A percentile compares a stretch with the other conserved stretches of the same genome.
These are phyloP conservation scores for Fagus crenata DNA, from an alignment of 306 rosid genomes.

Conservation along the genomic window DNA sequence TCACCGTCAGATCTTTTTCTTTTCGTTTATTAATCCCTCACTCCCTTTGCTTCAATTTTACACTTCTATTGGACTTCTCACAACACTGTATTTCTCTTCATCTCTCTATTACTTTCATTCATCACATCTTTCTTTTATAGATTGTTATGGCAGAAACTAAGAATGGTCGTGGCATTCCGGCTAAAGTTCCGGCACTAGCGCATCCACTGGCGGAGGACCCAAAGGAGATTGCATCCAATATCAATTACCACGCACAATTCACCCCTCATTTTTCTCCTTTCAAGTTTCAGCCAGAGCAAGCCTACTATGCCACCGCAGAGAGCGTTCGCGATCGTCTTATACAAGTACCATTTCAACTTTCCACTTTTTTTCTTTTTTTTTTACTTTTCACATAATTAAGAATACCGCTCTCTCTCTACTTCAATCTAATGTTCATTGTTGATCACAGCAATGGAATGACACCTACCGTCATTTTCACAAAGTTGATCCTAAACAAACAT, in stretches of 20 bases:
- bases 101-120: background rate
- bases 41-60: slow-evolving; percentile 26
- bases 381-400: no score
- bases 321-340: slow-evolving; percentile 97
- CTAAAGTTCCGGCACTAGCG: slow-evolving; percentile 68
- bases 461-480: slow-evolving; percentile 84
- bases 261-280: slow-evolving; percentile 89
- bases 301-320: slow-evolving; percentile 87
- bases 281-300: slow-evolving; percentile 88
- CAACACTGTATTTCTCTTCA: background rate
- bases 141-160: slow-evolving; percentile 52
- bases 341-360: slow-evolving; percentile 38
- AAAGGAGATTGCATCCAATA: slow-evolving; percentile 75
- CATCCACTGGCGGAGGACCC: slow-evolving; percentile 77
- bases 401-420: no score
- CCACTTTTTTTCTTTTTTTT: no score
- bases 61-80: slow-evolving; percentile 14
- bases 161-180: slow-evolving; percentile 25
- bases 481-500: slow-evolving; percentile 96
- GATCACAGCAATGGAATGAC: slow-evolving; percentile 90
- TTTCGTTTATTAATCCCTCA: slow-evolving; percentile 8
- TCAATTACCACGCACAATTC: slow-evolving; percentile 83
- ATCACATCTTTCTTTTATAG: slow-evolving; percentile 19
- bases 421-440: slow-evolving; percentile 11
- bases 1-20: no score